phyloP scores from a whole-genome alignment of 768 basidiomycete genomes.

The Boletales sp. region DNA sequence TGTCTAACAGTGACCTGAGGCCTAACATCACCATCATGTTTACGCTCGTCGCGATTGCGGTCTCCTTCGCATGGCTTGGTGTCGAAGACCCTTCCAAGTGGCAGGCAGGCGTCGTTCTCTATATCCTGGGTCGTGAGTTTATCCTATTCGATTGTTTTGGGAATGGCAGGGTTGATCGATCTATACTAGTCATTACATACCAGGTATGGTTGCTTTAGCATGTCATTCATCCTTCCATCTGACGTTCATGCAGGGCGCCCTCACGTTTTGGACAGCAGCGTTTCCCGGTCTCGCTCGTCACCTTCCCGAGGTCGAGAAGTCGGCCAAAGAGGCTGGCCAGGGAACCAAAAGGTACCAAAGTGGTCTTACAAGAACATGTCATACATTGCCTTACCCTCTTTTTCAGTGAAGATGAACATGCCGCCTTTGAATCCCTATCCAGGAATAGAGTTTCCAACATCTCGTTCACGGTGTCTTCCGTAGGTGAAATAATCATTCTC shows the following conservation, averaged over 20 bases:
- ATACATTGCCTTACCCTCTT: neutral
- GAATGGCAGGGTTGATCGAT: neutral
- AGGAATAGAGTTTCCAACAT: conserved; percentile 75
- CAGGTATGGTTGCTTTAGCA: conserved; percentile 38
- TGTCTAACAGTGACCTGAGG: conserved; percentile 30
- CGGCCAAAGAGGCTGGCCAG: conserved; percentile 35
- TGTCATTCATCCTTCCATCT: neutral
- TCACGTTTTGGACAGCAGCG: conserved; percentile 84
- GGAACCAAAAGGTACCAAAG: conserved; percentile 45
- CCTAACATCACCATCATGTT: conserved; percentile 79
- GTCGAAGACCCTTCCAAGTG: conserved; percentile 64
- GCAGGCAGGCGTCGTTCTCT: conserved; percentile 57
- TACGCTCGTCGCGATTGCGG: conserved; percentile 58
- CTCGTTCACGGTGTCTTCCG: conserved; percentile 66
- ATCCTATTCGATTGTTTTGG: neutral
- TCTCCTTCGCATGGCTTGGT: conserved; percentile 77
- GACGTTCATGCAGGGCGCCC: conserved; percentile 42
- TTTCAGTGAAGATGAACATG: conserved; percentile 48
- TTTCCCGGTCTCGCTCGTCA: conserved; percentile 74
- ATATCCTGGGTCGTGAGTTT: conserved; percentile 59
- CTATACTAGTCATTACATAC: conserved; percentile 59
- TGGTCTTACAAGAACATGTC: neutral
- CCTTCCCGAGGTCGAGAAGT: conserved; percentile 63
- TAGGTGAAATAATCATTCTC: conserved; percentile 67
- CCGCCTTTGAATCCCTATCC: conserved; percentile 54